Evolutionary conservation across 164 flowering plant genomes (phyloP).

Genomic region (Dillenia suffruticosa): DNA sequence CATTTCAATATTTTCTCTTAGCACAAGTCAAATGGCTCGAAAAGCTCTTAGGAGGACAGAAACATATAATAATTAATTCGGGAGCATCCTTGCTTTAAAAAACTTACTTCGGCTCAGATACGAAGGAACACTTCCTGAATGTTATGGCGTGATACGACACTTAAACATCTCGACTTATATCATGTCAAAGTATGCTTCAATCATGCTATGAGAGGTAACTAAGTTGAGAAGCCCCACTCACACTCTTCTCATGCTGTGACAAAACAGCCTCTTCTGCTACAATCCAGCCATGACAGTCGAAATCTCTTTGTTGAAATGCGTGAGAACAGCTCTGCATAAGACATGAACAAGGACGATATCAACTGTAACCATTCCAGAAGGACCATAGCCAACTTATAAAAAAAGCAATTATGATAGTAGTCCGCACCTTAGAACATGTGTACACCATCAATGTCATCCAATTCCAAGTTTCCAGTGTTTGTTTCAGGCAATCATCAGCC

Average conservation of each 20-base stretch:
- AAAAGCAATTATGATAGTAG: neutral
- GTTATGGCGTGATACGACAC: no score
- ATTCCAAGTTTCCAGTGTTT: constrained; percentile 51
- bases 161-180: no score
- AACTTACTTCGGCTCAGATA: no score
- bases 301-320: constrained; percentile 9
- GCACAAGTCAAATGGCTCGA: no score
- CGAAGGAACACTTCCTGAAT: no score
- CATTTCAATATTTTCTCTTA: no score
- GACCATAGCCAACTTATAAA: no score
- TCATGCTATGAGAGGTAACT: constrained; percentile 14
- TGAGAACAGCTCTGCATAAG: constrained; percentile 50
- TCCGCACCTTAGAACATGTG: constrained; percentile 73
- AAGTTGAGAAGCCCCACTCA: constrained; percentile 11
- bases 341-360: neutral
- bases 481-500: constrained; percentile 28
- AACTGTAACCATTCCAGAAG: no score
- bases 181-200: no score
- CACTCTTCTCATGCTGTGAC: constrained; percentile 39
- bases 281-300: constrained; percentile 36
- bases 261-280: constrained; percentile 60
- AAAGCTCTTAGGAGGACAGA: no score
- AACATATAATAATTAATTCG: no score
- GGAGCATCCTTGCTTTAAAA: no score
- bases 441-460: constrained; percentile 85